Percentiles rank a stretch among this genome's conserved stretches.
These are phyloP conservation scores for Boeremia lycopersici DNA, from an alignment of 2,329 filamentous ascomycete genomes.

Conservation along the genomic window DNA sequence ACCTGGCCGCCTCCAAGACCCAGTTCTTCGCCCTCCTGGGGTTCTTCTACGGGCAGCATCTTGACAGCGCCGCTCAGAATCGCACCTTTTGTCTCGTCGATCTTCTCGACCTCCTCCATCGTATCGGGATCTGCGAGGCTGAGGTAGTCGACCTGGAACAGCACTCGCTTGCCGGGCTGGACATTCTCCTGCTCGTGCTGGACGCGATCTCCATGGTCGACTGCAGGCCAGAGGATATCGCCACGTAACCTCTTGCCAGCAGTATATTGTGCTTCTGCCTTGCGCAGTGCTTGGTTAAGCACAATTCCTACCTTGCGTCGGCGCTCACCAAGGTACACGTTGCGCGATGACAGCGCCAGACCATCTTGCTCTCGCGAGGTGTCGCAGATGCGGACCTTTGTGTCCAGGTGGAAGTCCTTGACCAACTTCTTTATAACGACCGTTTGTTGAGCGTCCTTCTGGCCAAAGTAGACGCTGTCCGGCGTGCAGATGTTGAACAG, in stretches of 20 bases:
- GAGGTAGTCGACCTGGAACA: slow-evolving; percentile 88
- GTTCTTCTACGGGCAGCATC: slow-evolving; percentile 80
- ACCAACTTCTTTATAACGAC: slow-evolving; percentile 88
- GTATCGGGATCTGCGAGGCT: slow-evolving; percentile 85
- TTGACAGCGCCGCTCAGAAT: slow-evolving; percentile 90
- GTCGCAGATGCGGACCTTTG: slow-evolving; percentile 72
- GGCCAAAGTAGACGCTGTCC: slow-evolving; percentile 87
- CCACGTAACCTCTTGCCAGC: slow-evolving; percentile 61
- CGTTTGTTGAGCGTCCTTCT: slow-evolving; percentile 97
- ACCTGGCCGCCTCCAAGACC: slow-evolving; percentile 75
- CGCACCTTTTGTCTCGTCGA: slow-evolving; percentile 74
- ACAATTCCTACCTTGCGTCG: slow-evolving; percentile 75
- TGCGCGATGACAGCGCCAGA: slow-evolving; percentile 87
- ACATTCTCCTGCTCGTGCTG: slow-evolving; percentile 68
- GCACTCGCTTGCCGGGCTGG: slow-evolving; percentile 64
- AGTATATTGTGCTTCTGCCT: slow-evolving; percentile 71
- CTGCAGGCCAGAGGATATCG: slow-evolving; percentile 75
- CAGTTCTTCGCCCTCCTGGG: slow-evolving; percentile 71
- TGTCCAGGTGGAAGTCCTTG: slow-evolving; percentile 81
- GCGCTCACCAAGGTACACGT: slow-evolving; percentile 85
- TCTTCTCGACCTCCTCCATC: slow-evolving; percentile 74
- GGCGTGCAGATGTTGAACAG: slow-evolving; percentile 82
- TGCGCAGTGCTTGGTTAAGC: slow-evolving; percentile 70
- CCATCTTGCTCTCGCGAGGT: slow-evolving; percentile 82
- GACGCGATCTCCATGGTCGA: slow-evolving; percentile 61